Conservation (phyloP, 768 basidiomycete genomes). For the Kwoniella shandongensis region DNA sequence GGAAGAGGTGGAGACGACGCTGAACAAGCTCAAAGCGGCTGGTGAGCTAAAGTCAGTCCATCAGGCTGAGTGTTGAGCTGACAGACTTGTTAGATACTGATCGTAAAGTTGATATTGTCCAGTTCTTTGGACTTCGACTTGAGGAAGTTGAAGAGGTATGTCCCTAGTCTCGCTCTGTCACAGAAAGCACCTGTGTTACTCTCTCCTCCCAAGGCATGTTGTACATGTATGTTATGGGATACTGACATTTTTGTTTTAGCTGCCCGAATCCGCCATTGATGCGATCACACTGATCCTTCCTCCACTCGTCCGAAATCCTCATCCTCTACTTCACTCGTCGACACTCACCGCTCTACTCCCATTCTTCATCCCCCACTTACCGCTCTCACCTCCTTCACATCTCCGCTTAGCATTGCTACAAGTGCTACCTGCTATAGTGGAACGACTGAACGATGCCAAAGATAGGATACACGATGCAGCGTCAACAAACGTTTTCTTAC, state of each 20-base stretch:
- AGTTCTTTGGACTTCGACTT: conserved; percentile 45
- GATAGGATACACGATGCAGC: conserved; percentile 43
- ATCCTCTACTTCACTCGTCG: conserved; percentile 31
- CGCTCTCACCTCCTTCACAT: conserved; percentile 22
- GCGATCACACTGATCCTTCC: conserved; percentile 39
- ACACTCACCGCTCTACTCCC: conserved; percentile 42
- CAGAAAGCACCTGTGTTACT: too few species aligned
- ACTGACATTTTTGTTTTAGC: too few species aligned
- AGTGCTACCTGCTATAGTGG: conserved; percentile 43
- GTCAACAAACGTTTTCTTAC: conserved; percentile 21
- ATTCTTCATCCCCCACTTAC: conserved; percentile 38
- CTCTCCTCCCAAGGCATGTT: not conserved
- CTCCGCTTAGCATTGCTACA: conserved; percentile 33
- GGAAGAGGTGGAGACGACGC: conserved; percentile 38
- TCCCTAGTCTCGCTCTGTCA: too few species aligned
- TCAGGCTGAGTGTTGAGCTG: not conserved
- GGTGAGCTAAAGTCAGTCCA: conserved; percentile 21
- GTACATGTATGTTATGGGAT: too few species aligned
- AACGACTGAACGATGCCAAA: conserved; percentile 50
- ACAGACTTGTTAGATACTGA: conserved; percentile 34
- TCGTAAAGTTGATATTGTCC: conserved; percentile 51
- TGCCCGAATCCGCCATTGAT: conserved; percentile 40
- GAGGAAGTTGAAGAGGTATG: conserved; percentile 39
- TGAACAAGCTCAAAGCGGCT: conserved; percentile 39
- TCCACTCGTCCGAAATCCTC: conserved; percentile 29